Base-by-base conservation (phyloP, 192 early-diverging fungal genomes). In the Ambispora gerdemannii region DNA sequence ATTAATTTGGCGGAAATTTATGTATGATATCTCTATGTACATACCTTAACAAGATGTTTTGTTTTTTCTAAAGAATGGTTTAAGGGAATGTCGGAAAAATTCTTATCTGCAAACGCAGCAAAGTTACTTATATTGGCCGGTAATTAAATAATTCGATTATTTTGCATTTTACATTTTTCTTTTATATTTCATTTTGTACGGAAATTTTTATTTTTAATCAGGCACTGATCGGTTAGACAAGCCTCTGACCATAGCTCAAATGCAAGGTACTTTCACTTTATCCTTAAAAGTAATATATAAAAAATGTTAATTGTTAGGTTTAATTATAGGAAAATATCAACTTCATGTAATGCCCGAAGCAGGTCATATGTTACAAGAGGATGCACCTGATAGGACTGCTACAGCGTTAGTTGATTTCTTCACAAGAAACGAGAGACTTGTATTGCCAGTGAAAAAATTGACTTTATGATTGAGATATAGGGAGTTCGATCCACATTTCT, bases 311-410 rank as follows among this genome's bases (percentile, higher is more conserved):
- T 8, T 11, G 50, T 2, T 28, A 55, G 50, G n/a, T n/a, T n/a
- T n/a, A n/a, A n/a, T n/a, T n/a, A n/a, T 70, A 84, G 82, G 86
- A 58, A 91, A 90, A 76, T 92, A 91, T 67, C 91, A 92, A 73
- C 67, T 92, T 49, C 67, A 84, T 27, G 76, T 92, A 0, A 79
- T 91, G 22, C 87, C 84, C 0, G 87, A 88, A 2, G 81, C 84
- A 15, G 90, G 90, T 15, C 91, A 92, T 61, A 83, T 83, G 35
- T 75, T 92, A 19, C 89, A 92, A 63, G 90, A 92, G 67, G 90
- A 92, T 63, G 75, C 78, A 4, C 90, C 90, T 0, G 76, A 81
- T 1, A 80, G 77, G 27, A 82, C 86, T 35, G 89, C 84, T 3
- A 61, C 72, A 6, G 68, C 77, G 4, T 65, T 92, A n/a, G 58